Evolutionary conservation across 208 protist genomes (phyloP).

Genomic region (Trypanosoma scelopori): DNA sequence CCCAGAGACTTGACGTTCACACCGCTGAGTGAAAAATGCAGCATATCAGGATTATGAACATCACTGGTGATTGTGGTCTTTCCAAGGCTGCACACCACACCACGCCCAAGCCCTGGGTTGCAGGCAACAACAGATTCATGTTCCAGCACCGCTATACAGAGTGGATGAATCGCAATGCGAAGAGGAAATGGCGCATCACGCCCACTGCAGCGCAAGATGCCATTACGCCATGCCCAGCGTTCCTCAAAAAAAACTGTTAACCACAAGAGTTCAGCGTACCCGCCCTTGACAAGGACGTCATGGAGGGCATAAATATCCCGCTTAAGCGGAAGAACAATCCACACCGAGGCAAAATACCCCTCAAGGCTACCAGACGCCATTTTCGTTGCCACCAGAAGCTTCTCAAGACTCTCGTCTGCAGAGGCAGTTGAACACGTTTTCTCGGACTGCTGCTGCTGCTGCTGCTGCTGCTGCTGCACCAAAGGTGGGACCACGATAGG

Average conservation of each 20-base stretch:
- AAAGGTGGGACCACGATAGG: conserved; percentile 15
- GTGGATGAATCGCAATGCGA: conserved; percentile 19
- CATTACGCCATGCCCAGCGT: conserved; percentile 5
- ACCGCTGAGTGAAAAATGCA: conserved; percentile 8
- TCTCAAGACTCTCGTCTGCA: background rate
- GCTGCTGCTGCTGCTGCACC: conserved; percentile 1
- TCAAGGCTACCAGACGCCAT: background rate
- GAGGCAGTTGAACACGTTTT: no score
- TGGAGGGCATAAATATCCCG: conserved; percentile 22
- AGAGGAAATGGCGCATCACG: conserved; percentile 2
- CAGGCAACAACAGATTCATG: conserved; percentile 20
- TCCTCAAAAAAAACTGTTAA: conserved; percentile 39
- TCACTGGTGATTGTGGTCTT: conserved; percentile 20
- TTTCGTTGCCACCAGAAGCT: conserved; percentile 7
- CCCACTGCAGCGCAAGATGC: background rate
- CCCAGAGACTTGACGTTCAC: conserved; percentile 6
- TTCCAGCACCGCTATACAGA: conserved; percentile 37
- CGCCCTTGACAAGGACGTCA: conserved; percentile 9
- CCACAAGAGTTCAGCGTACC: conserved; percentile 9
- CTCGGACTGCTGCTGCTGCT: background rate
- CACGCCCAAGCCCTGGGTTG: conserved; percentile 23
- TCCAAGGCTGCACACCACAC: conserved; percentile 34
- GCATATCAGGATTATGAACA: background rate
- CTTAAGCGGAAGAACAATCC: conserved; percentile 36
- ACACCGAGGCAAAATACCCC: conserved; percentile 17